Percentiles rank a stretch among this genome's conserved stretches.
phyloP scores from a whole-genome alignment of 2,329 filamentous ascomycete species.

The Trichoderma brevicompactum region DNA sequence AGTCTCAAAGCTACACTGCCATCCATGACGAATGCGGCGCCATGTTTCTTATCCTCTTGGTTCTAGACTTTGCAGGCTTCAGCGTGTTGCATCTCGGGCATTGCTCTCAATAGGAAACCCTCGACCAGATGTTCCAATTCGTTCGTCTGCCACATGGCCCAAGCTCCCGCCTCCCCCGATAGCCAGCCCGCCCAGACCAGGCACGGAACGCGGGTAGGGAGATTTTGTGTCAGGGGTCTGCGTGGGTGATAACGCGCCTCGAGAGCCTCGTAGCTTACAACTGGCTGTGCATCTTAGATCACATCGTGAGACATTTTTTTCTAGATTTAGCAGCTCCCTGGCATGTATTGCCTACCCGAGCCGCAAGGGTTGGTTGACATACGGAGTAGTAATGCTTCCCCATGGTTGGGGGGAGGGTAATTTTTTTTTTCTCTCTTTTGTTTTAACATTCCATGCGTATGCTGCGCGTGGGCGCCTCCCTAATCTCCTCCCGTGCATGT shows the following conservation, averaged over 20 bases:
- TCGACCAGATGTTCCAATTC: background rate
- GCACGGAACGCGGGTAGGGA: conserved; percentile 24
- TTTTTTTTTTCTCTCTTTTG: background rate
- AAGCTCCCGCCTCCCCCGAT: conserved; percentile 10
- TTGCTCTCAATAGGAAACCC: background rate
- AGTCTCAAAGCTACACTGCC: background rate
- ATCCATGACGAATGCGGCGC: background rate
- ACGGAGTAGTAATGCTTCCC: conserved; percentile 17
- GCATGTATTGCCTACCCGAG: conserved; percentile 16
- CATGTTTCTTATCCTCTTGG: background rate
- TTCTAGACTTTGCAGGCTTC: conserved; percentile 13
- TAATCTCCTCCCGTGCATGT: conserved; percentile 15
- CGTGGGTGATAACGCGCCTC: conserved; percentile 24
- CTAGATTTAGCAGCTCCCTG: conserved; percentile 18
- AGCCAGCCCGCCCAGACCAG: conserved; percentile 5
- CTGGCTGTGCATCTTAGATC: conserved; percentile 18
- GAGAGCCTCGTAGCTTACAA: conserved; percentile 7
- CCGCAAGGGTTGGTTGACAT: conserved; percentile 7
- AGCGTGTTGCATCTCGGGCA: conserved; percentile 18
- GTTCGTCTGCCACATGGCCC: conserved; percentile 21
- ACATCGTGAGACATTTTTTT: conserved; percentile 21
- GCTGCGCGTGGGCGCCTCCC: conserved; percentile 9
- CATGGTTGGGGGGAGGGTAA: background rate
- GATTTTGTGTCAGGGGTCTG: conserved; percentile 15
- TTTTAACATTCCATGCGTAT: conserved; percentile 12